Base-by-base conservation (phyloP, 2,329 filamentous ascomycete genomes). In the Aspergillus ruber region DNA sequence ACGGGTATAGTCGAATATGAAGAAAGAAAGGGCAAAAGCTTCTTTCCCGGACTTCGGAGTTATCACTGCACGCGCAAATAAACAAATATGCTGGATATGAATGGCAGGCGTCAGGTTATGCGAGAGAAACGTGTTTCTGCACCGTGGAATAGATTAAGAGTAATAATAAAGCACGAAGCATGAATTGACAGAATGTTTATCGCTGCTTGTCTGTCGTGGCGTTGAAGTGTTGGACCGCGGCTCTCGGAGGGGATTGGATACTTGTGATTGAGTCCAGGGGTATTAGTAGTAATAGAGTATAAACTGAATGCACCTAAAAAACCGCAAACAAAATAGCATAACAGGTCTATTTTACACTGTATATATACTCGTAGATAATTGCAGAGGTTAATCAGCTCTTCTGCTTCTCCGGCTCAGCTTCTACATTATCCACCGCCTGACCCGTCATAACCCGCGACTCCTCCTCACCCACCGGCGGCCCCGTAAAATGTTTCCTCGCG, bases 401-500 rank as follows among this genome's bases (percentile, higher is more conserved):
- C 25, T 29, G 25, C 25, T 29, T 29, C 25, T 29, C 9, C 10
- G 25, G 53, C 41, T 46, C 42, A 41, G 52, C 29, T 5, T 72
- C 63, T 21, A 60, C 42, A 57, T 73, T 63, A 39, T 52, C 50
- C 23, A 61, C 54, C 12, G 52, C 51, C 33, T 60, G 62, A 10
- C 60, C 63, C n/a, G 60, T 58, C 56, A 67, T 63, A 17, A 69
- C 57, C 3, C 58, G 62, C 7, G 59, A 52, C 36, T 68, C 62
- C 3, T 62, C 59, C 20, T 56, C 45, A 8, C 54, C 55, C 32
- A 70, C 56, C 3, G 69, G 69, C 20, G 83, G 83, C 0, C 83
- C 83, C 3, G 72, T 82, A 56, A 85, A 86, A 53, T 80, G 76
- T 66, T 81, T 82, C 44, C 82, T 70, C 6, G 81, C 83, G 58